Evolutionary conservation across 2,329 filamentous ascomycete species (phyloP).

Genomic region (Neophaeococcomyces aloes): DNA sequence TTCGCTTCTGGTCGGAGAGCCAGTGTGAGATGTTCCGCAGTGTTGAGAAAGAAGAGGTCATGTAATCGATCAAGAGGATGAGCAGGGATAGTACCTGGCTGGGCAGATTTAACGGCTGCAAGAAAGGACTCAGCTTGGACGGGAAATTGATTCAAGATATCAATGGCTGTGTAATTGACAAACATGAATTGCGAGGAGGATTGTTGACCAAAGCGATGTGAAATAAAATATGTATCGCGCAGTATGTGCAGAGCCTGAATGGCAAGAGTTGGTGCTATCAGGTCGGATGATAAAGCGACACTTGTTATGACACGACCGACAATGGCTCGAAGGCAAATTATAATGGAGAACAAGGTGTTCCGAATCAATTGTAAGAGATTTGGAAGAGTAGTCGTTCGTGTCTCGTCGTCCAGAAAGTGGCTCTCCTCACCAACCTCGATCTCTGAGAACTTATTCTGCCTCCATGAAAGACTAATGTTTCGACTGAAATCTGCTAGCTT

Average conservation of each 20-base stretch:
- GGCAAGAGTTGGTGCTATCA: constrained; percentile 55
- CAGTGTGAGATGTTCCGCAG: constrained; percentile 71
- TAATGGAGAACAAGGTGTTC: constrained; percentile 62
- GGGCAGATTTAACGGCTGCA: constrained; percentile 47
- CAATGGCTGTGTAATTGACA: constrained; percentile 69
- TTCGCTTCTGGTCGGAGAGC: constrained; percentile 55
- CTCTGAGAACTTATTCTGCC: constrained; percentile 59
- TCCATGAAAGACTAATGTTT: constrained; percentile 61
- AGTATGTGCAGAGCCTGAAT: constrained; percentile 62
- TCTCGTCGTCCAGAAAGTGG: constrained; percentile 53
- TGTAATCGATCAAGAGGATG: constrained; percentile 60
- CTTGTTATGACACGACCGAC: constrained; percentile 56
- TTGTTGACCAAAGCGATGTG: constrained; percentile 59
- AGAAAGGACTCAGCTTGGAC: constrained; percentile 57
- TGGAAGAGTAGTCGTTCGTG: constrained; percentile 56
- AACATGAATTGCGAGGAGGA: constrained; percentile 78
- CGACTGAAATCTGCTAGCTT: constrained; percentile 57
- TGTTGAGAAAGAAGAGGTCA: constrained; percentile 83
- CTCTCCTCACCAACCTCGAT: constrained; percentile 60
- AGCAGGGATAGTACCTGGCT: constrained; percentile 46
- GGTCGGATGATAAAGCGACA: constrained; percentile 41
- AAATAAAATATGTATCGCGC: constrained; percentile 72
- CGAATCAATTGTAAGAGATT: constrained; percentile 65
- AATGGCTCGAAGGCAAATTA: constrained; percentile 64
- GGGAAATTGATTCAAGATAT: constrained; percentile 65